Conservation (phyloP, 176 grass and related monocot genomes). For the Areca catechu region DNA sequence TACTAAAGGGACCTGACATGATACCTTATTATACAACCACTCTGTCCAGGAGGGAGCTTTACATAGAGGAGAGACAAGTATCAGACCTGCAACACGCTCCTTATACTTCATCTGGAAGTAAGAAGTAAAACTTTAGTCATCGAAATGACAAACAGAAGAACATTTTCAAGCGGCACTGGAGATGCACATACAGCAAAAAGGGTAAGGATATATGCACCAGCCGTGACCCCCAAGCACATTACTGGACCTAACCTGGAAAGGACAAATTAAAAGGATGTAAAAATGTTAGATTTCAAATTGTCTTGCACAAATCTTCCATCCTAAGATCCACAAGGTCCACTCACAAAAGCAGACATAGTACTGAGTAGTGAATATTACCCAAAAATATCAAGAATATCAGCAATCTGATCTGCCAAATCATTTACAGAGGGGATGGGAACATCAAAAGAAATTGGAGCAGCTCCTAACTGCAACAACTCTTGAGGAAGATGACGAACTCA, state of each 20-base stretch:
- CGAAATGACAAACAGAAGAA: neutral
- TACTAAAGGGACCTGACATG: neutral
- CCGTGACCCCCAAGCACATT: slow-evolving; percentile 21
- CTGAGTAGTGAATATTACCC: neutral
- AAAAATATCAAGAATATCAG: slow-evolving; percentile 17
- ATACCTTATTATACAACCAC: slow-evolving; percentile 20
- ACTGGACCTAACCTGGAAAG: slow-evolving; percentile 12
- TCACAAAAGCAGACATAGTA: neutral
- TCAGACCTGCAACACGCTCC: slow-evolving; percentile 15
- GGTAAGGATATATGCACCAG: slow-evolving; percentile 20
- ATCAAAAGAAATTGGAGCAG: slow-evolving; percentile 14
- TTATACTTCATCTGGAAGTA: slow-evolving; percentile 15
- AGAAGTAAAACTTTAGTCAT: neutral
- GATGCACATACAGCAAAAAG: slow-evolving; percentile 18
- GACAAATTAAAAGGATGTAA: neutral
- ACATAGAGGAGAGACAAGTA: slow-evolving; percentile 20
- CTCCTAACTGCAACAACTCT: slow-evolving; percentile 7
- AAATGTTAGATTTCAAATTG: too few relatives aligned
- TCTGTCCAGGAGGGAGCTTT: slow-evolving; percentile 19
- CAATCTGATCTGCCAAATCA: slow-evolving; percentile 24
- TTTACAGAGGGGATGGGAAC: slow-evolving; percentile 18
- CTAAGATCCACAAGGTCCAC: neutral
- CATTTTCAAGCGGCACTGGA: neutral
- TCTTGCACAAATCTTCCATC: neutral
- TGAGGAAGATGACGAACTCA: slow-evolving; percentile 1